These are phyloP conservation scores for Lagerstroemia speciosa DNA, from an alignment of 345 rosid species.

Conservation along the genomic window DNA sequence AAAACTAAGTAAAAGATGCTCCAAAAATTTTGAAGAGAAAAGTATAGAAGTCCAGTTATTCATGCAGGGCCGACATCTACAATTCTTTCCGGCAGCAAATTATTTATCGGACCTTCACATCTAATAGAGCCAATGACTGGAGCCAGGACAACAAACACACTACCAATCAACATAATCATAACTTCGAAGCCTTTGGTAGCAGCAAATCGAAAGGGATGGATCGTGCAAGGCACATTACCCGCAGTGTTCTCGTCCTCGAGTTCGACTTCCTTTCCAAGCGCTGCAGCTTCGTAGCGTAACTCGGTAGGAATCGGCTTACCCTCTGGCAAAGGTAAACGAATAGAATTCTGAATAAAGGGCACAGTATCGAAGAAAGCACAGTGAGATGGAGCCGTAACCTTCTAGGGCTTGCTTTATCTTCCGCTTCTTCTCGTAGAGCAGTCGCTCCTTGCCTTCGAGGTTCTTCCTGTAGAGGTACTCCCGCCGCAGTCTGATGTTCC, in stretches of 20 bases:
- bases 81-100: neutral
- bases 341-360: neutral
- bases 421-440: constrained; percentile 70
- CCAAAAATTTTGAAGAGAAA: neutral
- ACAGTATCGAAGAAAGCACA: neutral
- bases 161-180: neutral
- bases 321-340: constrained; percentile 27
- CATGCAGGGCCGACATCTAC: neutral
- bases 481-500: constrained; percentile 63
- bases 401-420: constrained; percentile 77
- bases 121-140: neutral
- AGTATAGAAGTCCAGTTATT: neutral
- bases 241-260: constrained; percentile 78
- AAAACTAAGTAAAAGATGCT: too few relatives aligned
- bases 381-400: constrained; percentile 25
- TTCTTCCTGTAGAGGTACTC: constrained; percentile 87
- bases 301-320: constrained; percentile 95
- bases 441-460: constrained; percentile 84
- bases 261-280: constrained; percentile 77
- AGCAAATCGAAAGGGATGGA: neutral
- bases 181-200: neutral
- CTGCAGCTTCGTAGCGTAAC: constrained; percentile 74
- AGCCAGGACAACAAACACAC: neutral
- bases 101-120: neutral
- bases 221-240: constrained; percentile 14